These are phyloP conservation scores for Phytophthora sp. DNA, from an alignment of 352 stramenopile species.

Conservation along the genomic window DNA sequence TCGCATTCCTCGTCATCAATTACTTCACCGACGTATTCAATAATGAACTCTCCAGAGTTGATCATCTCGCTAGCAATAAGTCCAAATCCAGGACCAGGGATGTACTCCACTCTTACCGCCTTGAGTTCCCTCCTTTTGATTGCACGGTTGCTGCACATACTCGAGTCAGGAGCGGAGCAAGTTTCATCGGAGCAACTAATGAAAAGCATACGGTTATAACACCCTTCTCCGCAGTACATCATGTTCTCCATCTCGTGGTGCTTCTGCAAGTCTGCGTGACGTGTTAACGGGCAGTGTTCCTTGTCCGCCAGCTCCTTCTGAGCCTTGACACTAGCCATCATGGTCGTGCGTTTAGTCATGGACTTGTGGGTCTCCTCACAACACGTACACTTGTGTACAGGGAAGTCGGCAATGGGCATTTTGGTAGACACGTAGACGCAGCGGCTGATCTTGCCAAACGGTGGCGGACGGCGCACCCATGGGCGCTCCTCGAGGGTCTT, in stretches of 20 bases:
- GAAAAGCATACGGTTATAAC: slow-evolving; percentile 86
- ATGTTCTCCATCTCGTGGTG: slow-evolving; percentile 9
- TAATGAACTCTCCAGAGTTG: slow-evolving; percentile 87
- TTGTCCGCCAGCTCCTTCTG: slow-evolving; percentile 27
- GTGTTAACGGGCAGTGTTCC: background rate
- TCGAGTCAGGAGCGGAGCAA: slow-evolving; percentile 73
- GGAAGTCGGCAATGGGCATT: slow-evolving; percentile 56
- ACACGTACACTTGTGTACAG: slow-evolving; percentile 82
- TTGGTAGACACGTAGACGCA: slow-evolving; percentile 78
- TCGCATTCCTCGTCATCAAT: slow-evolving; percentile 90
- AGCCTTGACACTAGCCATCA: slow-evolving; percentile 53
- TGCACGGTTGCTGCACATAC: slow-evolving; percentile 73
- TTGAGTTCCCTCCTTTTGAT: slow-evolving; percentile 76
- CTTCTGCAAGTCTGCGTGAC: slow-evolving; percentile 24
- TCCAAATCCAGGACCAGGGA: slow-evolving; percentile 90
- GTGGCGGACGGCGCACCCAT: slow-evolving; percentile 54
- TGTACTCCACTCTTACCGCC: slow-evolving; percentile 71
- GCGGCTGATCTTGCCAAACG: slow-evolving; percentile 71
- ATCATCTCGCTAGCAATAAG: slow-evolving; percentile 85
- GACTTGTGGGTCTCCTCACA: slow-evolving; percentile 55
- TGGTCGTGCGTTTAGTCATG: slow-evolving; percentile 59
- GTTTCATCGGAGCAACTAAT: slow-evolving; percentile 84
- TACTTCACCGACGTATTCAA: slow-evolving; percentile 95
- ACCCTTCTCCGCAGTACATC: slow-evolving; percentile 69
- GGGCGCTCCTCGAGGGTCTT: slow-evolving; percentile 54